Percentiles rank a stretch among this genome's conserved stretches.
Conservation (phyloP, 257 asterid genomes). For the Thymus mandschuricus region DNA sequence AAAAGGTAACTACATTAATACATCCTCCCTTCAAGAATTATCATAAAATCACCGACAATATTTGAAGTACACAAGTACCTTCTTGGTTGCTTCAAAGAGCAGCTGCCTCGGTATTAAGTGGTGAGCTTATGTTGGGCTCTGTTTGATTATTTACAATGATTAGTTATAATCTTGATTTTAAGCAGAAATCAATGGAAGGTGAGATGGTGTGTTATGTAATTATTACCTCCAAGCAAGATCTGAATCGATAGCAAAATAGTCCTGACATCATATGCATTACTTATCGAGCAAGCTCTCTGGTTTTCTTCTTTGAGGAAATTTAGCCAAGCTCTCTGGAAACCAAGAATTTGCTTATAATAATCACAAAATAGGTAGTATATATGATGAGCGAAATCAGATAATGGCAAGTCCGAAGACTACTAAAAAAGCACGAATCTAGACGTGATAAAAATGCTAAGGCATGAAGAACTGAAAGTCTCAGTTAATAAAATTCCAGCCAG, state of each 20-base stretch:
- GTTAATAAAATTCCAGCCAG: no score
- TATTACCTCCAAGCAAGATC: conserved; percentile 93
- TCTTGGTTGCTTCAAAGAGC: conserved; percentile 88
- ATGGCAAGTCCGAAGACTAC: no score
- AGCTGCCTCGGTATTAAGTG: conserved; percentile 89
- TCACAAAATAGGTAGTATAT: no score
- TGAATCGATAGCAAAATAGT: conserved; percentile 84
- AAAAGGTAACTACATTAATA: no score
- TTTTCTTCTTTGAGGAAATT: no score
- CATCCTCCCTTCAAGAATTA: not conserved
- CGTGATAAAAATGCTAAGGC: no score
- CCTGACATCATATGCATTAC: conserved; percentile 95
- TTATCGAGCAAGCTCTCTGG: conserved; percentile 51
- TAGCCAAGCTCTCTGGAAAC: no score
- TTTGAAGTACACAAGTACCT: conserved; percentile 44
- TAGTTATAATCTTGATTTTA: not conserved
- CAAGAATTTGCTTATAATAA: no score
- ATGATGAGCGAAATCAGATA: no score
- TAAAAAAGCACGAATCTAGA: no score
- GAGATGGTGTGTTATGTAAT: not conserved
- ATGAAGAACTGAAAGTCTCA: no score
- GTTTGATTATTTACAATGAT: not conserved
- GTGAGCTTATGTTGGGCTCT: conserved; percentile 94
- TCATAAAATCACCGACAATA: not conserved
- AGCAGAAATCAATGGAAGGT: not conserved